phyloP scores from a whole-genome alignment of 495 filamentous ascomycete genomes.

The Thermochaetoides thermophila region DNA sequence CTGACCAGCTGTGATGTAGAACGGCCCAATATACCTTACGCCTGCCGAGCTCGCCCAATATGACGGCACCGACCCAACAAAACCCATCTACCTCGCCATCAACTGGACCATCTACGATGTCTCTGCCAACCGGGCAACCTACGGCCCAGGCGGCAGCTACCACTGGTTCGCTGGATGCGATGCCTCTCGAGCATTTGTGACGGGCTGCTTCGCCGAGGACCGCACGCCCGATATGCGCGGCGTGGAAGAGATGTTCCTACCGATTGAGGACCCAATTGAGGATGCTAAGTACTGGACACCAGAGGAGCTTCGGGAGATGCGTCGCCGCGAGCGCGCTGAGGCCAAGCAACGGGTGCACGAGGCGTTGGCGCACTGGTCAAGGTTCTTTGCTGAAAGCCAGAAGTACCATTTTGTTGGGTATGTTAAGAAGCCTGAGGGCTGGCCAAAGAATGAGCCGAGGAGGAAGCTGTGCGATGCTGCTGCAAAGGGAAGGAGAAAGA shows the following conservation, averaged over 20 bases:
- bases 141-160: constrained; percentile 85
- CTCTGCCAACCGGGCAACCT: constrained; percentile 51
- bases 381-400: constrained; percentile 62
- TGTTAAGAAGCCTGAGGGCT: constrained; percentile 35
- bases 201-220: constrained; percentile 87
- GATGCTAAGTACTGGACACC: constrained; percentile 31
- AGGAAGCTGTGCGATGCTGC: constrained; percentile 32
- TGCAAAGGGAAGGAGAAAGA: constrained; percentile 24
- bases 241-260: constrained; percentile 79
- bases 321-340: constrained; percentile 33
- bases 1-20: constrained; percentile 9
- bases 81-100: constrained; percentile 81
- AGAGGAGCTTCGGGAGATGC: constrained; percentile 40
- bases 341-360: constrained; percentile 42
- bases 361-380: constrained; percentile 48
- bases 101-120: constrained; percentile 96
- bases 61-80: constrained; percentile 58
- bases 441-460: constrained; percentile 30
- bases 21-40: constrained; percentile 45
- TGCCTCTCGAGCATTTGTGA: constrained; percentile 83
- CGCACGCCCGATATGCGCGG: constrained; percentile 68
- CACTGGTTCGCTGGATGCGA: constrained; percentile 76
- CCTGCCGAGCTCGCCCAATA: constrained; percentile 54
- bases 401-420: constrained; percentile 63
- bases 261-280: constrained; percentile 48